phyloP scores from a whole-genome alignment of 192 early-diverging fungal genomes.

The Mortierella hygrophila region DNA sequence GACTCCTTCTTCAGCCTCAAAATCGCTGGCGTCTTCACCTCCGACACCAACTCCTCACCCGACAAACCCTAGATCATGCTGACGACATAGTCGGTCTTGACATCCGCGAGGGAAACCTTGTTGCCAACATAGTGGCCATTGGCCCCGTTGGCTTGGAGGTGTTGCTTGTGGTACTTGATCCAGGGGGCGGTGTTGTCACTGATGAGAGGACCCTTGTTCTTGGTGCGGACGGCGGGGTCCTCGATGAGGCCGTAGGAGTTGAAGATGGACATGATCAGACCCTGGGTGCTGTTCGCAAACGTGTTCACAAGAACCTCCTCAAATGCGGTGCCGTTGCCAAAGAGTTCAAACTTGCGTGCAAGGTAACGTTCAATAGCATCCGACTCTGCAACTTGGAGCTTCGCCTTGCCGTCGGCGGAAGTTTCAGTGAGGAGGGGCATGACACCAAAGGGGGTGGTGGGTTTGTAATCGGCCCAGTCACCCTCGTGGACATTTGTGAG shows the following conservation, averaged over 20 bases:
- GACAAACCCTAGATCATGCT: background rate
- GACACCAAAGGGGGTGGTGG: constrained; percentile 60
- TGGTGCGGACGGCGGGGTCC: constrained; percentile 13
- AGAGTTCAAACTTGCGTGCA: constrained; percentile 51
- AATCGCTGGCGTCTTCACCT: background rate
- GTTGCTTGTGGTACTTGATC: constrained; percentile 43
- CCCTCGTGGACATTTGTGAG: constrained; percentile 31
- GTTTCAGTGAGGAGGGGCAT: constrained; percentile 64
- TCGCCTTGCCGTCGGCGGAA: constrained; percentile 20
- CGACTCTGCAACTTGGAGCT: constrained; percentile 57
- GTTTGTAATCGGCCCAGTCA: constrained; percentile 59
- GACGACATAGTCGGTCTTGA: constrained; percentile 18
- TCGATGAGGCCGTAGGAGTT: constrained; percentile 8
- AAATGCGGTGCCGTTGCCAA: constrained; percentile 23
- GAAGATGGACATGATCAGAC: constrained; percentile 16
- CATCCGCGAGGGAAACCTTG: constrained; percentile 52
- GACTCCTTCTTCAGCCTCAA: constrained; percentile 15
- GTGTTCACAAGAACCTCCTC: constrained; percentile 43
- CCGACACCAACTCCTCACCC: background rate
- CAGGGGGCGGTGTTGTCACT: background rate
- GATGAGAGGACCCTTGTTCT: constrained; percentile 11
- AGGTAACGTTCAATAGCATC: constrained; percentile 65
- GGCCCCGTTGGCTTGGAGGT: constrained; percentile 59
- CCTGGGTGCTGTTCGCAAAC: constrained; percentile 35
- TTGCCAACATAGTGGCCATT: constrained; percentile 66